Conservation (phyloP, 2,329 filamentous ascomycete species). For the Talaromyces verruculosus region DNA sequence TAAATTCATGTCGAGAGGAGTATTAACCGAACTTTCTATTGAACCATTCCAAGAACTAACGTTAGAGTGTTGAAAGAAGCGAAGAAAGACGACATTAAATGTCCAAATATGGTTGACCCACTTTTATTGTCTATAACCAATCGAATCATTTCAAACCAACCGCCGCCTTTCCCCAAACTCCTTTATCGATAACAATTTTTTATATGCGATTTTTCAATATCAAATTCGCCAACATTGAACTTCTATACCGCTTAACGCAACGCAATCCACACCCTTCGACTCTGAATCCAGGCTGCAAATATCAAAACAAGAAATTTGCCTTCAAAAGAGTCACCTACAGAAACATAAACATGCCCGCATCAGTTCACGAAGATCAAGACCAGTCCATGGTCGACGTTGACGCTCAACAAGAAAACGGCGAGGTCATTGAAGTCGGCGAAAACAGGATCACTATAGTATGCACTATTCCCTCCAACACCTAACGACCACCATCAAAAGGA, state of each 20-base stretch:
- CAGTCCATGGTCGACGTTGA: slow-evolving; percentile 47
- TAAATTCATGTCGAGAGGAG: neutral
- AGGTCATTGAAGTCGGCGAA: slow-evolving; percentile 38
- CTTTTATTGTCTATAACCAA: neutral
- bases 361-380: slow-evolving; percentile 42
- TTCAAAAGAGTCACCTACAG: neutral
- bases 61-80: neutral
- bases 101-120: neutral
- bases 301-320: neutral
- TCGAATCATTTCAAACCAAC: neutral
- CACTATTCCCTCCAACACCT: neutral
- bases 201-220: slow-evolving; percentile 14
- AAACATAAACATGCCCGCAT: slow-evolving; percentile 36
- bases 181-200: slow-evolving; percentile 23
- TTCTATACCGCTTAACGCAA: neutral
- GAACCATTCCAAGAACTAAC: neutral
- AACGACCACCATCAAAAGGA: neutral
- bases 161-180: slow-evolving; percentile 3
- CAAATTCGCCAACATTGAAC: neutral
- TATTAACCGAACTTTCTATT: neutral
- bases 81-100: neutral
- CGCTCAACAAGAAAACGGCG: slow-evolving; percentile 48
- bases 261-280: neutral
- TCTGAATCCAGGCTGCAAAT: neutral
- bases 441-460: slow-evolving; percentile 64